phyloP scores from a whole-genome alignment of 179 eudicot genomes.

The Camellia oleifera region DNA sequence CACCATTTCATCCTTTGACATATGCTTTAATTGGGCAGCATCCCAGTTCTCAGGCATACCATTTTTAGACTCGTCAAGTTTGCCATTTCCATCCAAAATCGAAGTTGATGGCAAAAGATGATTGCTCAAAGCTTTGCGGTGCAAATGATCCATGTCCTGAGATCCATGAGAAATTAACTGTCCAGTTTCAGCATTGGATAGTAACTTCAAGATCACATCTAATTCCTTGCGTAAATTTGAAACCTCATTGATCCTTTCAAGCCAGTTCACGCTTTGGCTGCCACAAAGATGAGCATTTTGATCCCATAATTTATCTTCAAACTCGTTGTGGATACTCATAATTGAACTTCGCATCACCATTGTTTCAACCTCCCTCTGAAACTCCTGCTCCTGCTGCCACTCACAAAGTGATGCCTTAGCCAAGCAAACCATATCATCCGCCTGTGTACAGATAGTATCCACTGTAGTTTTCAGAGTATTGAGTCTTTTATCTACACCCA shows the following conservation, averaged over 20 bases:
- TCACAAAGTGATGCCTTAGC: conserved; percentile 33
- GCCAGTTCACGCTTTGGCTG: conserved; percentile 28
- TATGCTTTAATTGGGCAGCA: conserved; percentile 50
- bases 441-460: conserved; percentile 29
- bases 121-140: conserved; percentile 41
- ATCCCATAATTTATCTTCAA: conserved; percentile 41
- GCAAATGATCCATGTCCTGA: conserved; percentile 47
- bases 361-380: conserved; percentile 44
- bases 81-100: conserved; percentile 47
- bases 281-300: conserved; percentile 26
- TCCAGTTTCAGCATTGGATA: conserved; percentile 47
- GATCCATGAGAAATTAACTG: conserved; percentile 57
- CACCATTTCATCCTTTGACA: conserved; percentile 52
- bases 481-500: conserved; percentile 21
- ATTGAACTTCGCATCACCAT: conserved; percentile 40
- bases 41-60: conserved; percentile 56
- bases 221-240: conserved; percentile 48
- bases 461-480: conserved; percentile 28
- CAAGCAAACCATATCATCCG: conserved; percentile 24
- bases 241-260: conserved; percentile 48
- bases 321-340: conserved; percentile 38
- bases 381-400: conserved; percentile 34
- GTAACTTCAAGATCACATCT: conserved; percentile 46
- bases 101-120: conserved; percentile 36
- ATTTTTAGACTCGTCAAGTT: conserved; percentile 30